Evolutionary conservation across 31 red algal genomes (phyloP).

Genomic region (Asparagopsis taxiformis): DNA sequence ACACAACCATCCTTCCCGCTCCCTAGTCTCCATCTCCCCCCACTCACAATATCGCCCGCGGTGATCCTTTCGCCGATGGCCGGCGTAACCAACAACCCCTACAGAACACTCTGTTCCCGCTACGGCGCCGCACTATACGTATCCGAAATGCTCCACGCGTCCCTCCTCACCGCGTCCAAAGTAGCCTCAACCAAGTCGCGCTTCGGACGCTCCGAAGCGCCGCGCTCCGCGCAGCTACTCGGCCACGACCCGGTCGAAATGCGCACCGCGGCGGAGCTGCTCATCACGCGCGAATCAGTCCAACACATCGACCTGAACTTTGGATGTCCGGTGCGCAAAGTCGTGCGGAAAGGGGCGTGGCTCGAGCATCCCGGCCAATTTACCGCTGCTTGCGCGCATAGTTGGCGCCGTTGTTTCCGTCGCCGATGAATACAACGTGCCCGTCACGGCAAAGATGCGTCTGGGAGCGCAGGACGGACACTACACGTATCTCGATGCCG

Average conservation of each 20-base stretch:
- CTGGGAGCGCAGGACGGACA: constrained; percentile 11
- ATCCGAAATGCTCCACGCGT: constrained; percentile 72
- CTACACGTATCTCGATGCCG: constrained; percentile 5
- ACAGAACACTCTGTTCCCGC: constrained; percentile 32
- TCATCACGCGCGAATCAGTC: constrained; percentile 12
- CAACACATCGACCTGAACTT: constrained; percentile 68
- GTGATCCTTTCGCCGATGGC: constrained; percentile 81
- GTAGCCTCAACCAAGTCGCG: neutral
- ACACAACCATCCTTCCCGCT: too few relatives aligned
- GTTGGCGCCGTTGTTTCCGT: constrained; percentile 21
- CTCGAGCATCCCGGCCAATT: constrained; percentile 38
- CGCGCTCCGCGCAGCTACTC: constrained; percentile 50
- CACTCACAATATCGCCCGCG: too few relatives aligned
- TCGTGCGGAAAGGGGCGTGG: constrained; percentile 57
- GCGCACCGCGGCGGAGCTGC: constrained; percentile 15
- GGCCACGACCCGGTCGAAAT: constrained; percentile 18
- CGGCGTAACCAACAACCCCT: constrained; percentile 64
- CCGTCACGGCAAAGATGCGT: constrained; percentile 73
- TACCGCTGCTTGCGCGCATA: constrained; percentile 10
- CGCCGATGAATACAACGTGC: neutral
- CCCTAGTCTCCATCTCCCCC: too few relatives aligned
- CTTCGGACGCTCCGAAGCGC: constrained; percentile 11
- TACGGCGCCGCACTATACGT: constrained; percentile 39
- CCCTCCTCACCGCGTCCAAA: neutral
- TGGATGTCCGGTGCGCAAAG: constrained; percentile 67